phyloP scores from a whole-genome alignment of 2,329 filamentous ascomycete genomes.

The Trichocomaceae sp. region DNA sequence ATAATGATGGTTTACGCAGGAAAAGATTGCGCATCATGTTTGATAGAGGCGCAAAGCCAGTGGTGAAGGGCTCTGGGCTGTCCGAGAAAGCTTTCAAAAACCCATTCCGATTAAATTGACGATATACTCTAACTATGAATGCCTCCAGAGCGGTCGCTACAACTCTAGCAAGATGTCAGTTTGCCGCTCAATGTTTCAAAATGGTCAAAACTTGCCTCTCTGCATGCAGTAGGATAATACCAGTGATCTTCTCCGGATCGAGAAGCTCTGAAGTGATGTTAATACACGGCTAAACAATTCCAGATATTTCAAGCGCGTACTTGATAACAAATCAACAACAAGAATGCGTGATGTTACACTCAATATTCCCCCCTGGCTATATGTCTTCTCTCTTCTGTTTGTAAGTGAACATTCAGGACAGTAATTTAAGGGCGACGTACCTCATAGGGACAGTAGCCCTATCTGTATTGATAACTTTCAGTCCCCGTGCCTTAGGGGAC shows the following conservation, averaged over 20 bases:
- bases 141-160: slow-evolving; percentile 84
- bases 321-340: slow-evolving; percentile 86
- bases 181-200: neutral
- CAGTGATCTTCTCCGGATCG: slow-evolving; percentile 76
- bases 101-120: slow-evolving; percentile 87
- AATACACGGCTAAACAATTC: slow-evolving; percentile 47
- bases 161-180: slow-evolving; percentile 45
- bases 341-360: slow-evolving; percentile 94
- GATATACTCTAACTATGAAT: slow-evolving; percentile 88
- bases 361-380: slow-evolving; percentile 80
- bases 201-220: slow-evolving; percentile 47
- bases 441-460: slow-evolving; percentile 73
- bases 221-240: slow-evolving; percentile 79
- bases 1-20: slow-evolving; percentile 77
- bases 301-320: slow-evolving; percentile 27
- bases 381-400: slow-evolving; percentile 71
- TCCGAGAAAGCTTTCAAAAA: slow-evolving; percentile 97
- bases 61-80: slow-evolving; percentile 81
- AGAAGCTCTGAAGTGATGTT: slow-evolving; percentile 48
- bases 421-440: slow-evolving; percentile 23
- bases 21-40: slow-evolving; percentile 93
- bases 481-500: slow-evolving; percentile 70
- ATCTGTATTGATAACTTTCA: slow-evolving; percentile 92
- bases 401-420: neutral
- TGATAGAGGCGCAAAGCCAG: slow-evolving; percentile 78